Evolutionary conservation across 371 early-diverging fungal species (phyloP).

Genomic region (Lichtheimia ramosa): DNA sequence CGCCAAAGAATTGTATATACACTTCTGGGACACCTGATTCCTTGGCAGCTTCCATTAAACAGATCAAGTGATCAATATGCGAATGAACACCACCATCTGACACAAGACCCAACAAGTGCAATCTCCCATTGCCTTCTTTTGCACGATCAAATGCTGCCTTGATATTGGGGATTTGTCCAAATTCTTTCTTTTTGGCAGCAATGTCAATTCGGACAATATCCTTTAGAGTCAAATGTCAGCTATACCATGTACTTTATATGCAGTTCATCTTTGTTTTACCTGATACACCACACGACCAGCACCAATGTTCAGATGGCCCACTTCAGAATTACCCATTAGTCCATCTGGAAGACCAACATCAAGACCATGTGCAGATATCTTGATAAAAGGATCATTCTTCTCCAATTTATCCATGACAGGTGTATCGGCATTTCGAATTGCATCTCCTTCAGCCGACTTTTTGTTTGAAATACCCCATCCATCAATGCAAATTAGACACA

Average conservation of each 20-base stretch:
- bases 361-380: constrained; percentile 94
- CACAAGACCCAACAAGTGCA: constrained; percentile 96
- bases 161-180: constrained; percentile 73
- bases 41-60: constrained; percentile 86
- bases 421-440: constrained; percentile 89
- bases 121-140: constrained; percentile 79
- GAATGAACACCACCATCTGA: constrained; percentile 99
- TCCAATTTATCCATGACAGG: constrained; percentile 89
- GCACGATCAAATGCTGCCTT: constrained; percentile 84
- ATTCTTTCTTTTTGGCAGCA: constrained; percentile 75
- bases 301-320: constrained; percentile 99
- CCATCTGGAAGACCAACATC: constrained; percentile 98
- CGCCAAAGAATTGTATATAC: constrained; percentile 97
- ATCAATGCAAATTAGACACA: constrained; percentile 85
- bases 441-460: constrained; percentile 78
- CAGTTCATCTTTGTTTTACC: constrained; percentile 41
- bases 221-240: constrained; percentile 32
- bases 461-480: constrained; percentile 93
- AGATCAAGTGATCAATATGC: constrained; percentile 93
- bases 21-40: constrained; percentile 81
- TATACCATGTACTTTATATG: neutral
- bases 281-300: constrained; percentile 99
- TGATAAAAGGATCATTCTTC: constrained; percentile 70
- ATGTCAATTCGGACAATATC: constrained; percentile 98
- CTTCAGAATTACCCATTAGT: constrained; percentile 99